phyloP scores from a whole-genome alignment of 805 yeast genomes.

The Wickerhamomyces alni region DNA sequence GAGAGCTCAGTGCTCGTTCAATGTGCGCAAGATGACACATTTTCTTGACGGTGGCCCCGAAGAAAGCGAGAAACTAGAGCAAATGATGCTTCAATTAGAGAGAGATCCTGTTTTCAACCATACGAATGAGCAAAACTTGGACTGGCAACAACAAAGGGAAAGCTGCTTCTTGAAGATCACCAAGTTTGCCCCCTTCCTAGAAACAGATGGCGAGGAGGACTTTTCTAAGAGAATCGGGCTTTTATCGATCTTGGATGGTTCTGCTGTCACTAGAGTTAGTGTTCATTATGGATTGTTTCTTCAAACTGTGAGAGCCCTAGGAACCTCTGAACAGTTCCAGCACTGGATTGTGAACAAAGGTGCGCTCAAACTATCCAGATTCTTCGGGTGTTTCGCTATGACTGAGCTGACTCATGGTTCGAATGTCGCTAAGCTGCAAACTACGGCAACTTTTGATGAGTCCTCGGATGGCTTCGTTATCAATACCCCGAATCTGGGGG shows the following conservation, averaged over 20 bases:
- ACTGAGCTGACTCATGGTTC: conserved; percentile 93
- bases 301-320: conserved; percentile 75
- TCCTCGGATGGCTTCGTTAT: conserved; percentile 62
- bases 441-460: conserved; percentile 78
- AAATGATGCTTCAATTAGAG: conserved; percentile 50
- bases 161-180: conserved; percentile 45
- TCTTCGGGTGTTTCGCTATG: conserved; percentile 87
- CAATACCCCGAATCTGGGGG: conserved; percentile 84
- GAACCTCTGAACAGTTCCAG: conserved; percentile 73
- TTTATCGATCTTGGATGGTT: conserved; percentile 67
- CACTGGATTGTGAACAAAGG: conserved; percentile 77
- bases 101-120: conserved; percentile 58
- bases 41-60: conserved; percentile 45
- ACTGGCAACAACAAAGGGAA: conserved; percentile 51
- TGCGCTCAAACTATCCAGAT: conserved; percentile 47
- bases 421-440: conserved; percentile 88
- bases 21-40: conserved; percentile 39
- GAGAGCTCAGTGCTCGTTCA: conserved; percentile 35
- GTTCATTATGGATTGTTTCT: conserved; percentile 84
- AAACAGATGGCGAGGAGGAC: conserved; percentile 26
- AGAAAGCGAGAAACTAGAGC: conserved; percentile 38
- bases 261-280: conserved; percentile 73
- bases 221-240: conserved; percentile 53
- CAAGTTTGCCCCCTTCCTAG: conserved; percentile 48
- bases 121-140: conserved; percentile 41